A percentile compares a stretch with the other conserved stretches of the same genome.
phyloP scores from a whole-genome alignment of 2,329 filamentous ascomycete species.

The Aspergillus ustus region DNA sequence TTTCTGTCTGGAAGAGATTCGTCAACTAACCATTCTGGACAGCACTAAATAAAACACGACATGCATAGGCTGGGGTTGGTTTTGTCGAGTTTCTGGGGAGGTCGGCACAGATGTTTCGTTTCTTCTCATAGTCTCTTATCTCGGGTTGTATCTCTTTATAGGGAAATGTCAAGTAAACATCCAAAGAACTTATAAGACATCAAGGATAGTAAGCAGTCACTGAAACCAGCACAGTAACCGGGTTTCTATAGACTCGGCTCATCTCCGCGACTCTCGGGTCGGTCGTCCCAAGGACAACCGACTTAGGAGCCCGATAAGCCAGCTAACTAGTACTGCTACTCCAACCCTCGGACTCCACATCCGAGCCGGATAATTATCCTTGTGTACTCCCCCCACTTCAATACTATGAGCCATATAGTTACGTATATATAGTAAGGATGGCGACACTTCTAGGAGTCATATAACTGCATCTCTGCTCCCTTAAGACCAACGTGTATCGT shows the following conservation, averaged over 20 bases:
- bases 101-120: not conserved
- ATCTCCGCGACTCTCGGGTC: slow-evolving; percentile 12
- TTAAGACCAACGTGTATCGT: not conserved
- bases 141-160: not conserved
- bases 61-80: not conserved
- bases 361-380: slow-evolving; percentile 23
- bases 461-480: not conserved
- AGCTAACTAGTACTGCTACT: not conserved
- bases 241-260: not conserved
- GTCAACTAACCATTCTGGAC: slow-evolving; percentile 7
- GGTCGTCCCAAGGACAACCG: not conserved
- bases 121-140: not conserved
- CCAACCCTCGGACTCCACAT: slow-evolving; percentile 14
- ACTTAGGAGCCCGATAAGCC: not conserved
- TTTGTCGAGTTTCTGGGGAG: not conserved
- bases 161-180: not conserved
- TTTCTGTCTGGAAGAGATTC: not conserved
- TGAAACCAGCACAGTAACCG: not conserved
- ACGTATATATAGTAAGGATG: not conserved
- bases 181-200: not conserved
- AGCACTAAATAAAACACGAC: slow-evolving; percentile 26
- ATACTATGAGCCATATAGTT: not conserved
- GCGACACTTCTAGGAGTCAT: not conserved
- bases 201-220: not conserved
- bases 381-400: slow-evolving; percentile 1